A percentile compares a stretch with the other conserved stretches of the same genome.
phyloP scores from a whole-genome alignment of 768 basidiomycete genomes.

The Boletus reticulatus region DNA sequence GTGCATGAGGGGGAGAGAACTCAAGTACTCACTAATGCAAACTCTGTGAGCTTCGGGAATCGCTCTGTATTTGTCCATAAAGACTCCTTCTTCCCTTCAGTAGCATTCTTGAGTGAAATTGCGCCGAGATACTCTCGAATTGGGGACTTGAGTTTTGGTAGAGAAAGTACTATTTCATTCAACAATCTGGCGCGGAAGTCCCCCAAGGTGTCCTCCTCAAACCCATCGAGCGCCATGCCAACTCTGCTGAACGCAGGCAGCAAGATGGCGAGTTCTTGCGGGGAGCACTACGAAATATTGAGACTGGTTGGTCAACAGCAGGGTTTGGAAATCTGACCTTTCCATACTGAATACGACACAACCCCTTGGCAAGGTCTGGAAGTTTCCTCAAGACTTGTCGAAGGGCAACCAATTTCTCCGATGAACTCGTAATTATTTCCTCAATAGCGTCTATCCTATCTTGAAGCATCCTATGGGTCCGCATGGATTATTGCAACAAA shows the following conservation, averaged over 20 bases:
- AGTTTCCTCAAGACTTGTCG: slow-evolving; percentile 66
- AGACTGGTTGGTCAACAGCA: background rate
- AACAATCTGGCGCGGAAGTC: slow-evolving; percentile 67
- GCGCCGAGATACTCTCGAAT: slow-evolving; percentile 51
- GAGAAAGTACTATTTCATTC: slow-evolving; percentile 62
- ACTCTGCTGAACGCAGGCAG: slow-evolving; percentile 76
- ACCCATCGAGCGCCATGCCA: slow-evolving; percentile 55
- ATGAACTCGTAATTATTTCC: slow-evolving; percentile 67
- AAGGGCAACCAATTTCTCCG: slow-evolving; percentile 63
- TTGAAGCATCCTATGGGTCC: slow-evolving; percentile 58
- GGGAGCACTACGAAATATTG: slow-evolving; percentile 57
- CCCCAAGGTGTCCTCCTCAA: slow-evolving; percentile 41
- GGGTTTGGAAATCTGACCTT: slow-evolving; percentile 50
- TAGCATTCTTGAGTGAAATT: slow-evolving; percentile 61
- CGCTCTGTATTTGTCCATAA: slow-evolving; percentile 64
- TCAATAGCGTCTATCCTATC: slow-evolving; percentile 82
- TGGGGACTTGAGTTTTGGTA: slow-evolving; percentile 63
- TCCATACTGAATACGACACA: slow-evolving; percentile 88
- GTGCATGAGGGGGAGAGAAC: slow-evolving; percentile 17
- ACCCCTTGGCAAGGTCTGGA: slow-evolving; percentile 86
- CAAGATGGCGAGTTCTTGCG: slow-evolving; percentile 75
- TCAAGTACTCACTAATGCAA: slow-evolving; percentile 47
- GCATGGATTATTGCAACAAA: background rate
- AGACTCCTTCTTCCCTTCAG: slow-evolving; percentile 60
- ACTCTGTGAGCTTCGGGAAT: slow-evolving; percentile 55